A percentile compares a stretch with the other conserved stretches of the same genome.
Evolutionary conservation across 179 eudicot species (phyloP).

Genomic region (Spinacia oleracea): DNA sequence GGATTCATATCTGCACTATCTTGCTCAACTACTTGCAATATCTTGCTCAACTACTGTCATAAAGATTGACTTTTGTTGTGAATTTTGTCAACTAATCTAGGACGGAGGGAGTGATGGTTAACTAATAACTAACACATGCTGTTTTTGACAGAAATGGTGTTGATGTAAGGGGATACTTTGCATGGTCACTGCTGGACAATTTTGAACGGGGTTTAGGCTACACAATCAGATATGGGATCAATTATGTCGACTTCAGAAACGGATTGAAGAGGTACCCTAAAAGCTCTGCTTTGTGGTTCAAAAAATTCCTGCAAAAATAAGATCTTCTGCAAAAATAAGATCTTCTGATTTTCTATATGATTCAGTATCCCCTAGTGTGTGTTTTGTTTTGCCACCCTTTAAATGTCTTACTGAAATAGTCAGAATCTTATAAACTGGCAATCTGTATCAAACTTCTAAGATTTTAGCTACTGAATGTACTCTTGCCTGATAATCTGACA

Average conservation of each 20-base stretch:
- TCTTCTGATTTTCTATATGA: too few relatives aligned
- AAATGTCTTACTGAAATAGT: too few relatives aligned
- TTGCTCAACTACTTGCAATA: too few relatives aligned
- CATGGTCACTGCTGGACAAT: conserved; percentile 44
- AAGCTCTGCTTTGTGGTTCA: conserved; percentile 41
- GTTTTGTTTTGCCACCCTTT: too few relatives aligned
- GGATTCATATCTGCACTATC: too few relatives aligned
- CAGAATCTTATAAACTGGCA: neutral
- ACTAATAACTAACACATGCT: neutral
- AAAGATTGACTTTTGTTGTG: too few relatives aligned
- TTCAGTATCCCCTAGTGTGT: neutral
- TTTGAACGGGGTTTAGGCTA: conserved; percentile 46
- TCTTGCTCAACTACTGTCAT: too few relatives aligned
- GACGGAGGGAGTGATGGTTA: neutral
- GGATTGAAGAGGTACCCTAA: conserved; percentile 38
- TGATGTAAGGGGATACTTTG: conserved; percentile 46
- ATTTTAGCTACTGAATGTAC: neutral
- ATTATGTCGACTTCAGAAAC: conserved; percentile 37
- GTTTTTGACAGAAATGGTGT: conserved; percentile 31
- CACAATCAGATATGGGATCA: conserved; percentile 38
- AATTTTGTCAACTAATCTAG: too few relatives aligned
- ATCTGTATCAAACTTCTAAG: neutral
- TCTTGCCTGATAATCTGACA: neutral
- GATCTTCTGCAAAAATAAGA: too few relatives aligned
- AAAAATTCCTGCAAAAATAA: conserved; percentile 31